phyloP scores from a whole-genome alignment of 768 basidiomycete genomes.

The Pilatotrama ljubarskyi region DNA sequence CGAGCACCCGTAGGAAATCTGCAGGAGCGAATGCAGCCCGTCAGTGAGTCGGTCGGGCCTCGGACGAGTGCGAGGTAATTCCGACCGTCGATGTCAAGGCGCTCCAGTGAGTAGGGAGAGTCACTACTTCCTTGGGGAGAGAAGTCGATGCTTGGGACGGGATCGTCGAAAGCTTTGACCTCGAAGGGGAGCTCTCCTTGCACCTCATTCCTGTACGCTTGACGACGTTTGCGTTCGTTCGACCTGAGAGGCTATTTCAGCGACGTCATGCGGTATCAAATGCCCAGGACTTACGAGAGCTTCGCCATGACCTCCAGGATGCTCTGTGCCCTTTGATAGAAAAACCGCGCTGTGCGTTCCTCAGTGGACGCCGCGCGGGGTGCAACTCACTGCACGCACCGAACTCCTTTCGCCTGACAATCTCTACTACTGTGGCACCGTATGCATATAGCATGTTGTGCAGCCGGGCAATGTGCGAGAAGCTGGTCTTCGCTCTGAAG shows the following conservation, averaged over 20 bases:
- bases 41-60: conserved; percentile 9
- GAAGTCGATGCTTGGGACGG: conserved; percentile 79
- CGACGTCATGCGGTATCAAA: no score
- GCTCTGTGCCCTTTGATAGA: conserved; percentile 76
- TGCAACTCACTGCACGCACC: conserved; percentile 43
- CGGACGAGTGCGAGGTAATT: neutral
- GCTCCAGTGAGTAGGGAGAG: conserved; percentile 63
- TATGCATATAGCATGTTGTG: conserved; percentile 93
- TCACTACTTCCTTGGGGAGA: conserved; percentile 68
- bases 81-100: conserved; percentile 72
- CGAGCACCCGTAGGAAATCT: conserved; percentile 64
- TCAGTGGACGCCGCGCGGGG: conserved; percentile 5
- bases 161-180: conserved; percentile 75
- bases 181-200: conserved; percentile 89
- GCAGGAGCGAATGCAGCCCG: conserved; percentile 4
- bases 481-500: conserved; percentile 75
- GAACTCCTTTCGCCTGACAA: conserved; percentile 90
- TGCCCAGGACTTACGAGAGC: conserved; percentile 70
- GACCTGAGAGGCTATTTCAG: conserved; percentile 44
- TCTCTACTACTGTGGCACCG: conserved; percentile 86
- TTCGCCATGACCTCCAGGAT: conserved; percentile 88
- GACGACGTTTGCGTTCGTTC: conserved; percentile 78
- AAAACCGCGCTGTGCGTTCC: conserved; percentile 62
- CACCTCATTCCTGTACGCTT: conserved; percentile 82
- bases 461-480: conserved; percentile 86